phyloP scores from a whole-genome alignment of 768 basidiomycete genomes.

The Hemileccinum impolitum region DNA sequence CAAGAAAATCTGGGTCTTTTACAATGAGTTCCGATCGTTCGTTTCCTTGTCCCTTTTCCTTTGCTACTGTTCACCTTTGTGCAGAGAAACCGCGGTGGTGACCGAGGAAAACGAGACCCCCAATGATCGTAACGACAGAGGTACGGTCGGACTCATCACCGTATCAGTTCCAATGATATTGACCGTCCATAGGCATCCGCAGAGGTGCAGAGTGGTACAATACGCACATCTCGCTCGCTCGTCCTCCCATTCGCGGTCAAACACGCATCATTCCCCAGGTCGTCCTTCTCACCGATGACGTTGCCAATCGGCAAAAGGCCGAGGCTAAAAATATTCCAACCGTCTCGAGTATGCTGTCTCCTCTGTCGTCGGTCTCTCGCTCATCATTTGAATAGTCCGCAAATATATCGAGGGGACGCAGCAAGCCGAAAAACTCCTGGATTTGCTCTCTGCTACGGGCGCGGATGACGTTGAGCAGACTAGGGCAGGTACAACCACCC shows the following conservation, averaged over 20 bases:
- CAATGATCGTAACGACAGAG: constrained; percentile 94
- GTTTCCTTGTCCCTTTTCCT: constrained; percentile 25
- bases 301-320: constrained; percentile 76
- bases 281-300: constrained; percentile 88
- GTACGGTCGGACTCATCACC: constrained; percentile 34
- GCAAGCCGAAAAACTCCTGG: constrained; percentile 64
- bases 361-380: neutral
- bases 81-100: constrained; percentile 76
- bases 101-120: constrained; percentile 77
- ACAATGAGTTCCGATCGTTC: constrained; percentile 82
- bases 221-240: constrained; percentile 57
- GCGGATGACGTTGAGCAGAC: constrained; percentile 65
- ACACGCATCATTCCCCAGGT: constrained; percentile 51
- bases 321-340: constrained; percentile 57
- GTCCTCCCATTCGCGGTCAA: constrained; percentile 51
- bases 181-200: constrained; percentile 67
- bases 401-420: constrained; percentile 79
- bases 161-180: neutral
- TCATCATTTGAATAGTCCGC: constrained; percentile 44
- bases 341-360: constrained; percentile 50
- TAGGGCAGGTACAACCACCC: constrained; percentile 46
- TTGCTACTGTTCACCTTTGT: neutral
- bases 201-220: constrained; percentile 87
- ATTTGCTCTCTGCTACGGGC: constrained; percentile 72
- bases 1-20: constrained; percentile 80